Evolutionary conservation across 441 rosid species (phyloP), one percentile per base, ranked within the genome.

Genomic region (Viola pubescens): DNA sequence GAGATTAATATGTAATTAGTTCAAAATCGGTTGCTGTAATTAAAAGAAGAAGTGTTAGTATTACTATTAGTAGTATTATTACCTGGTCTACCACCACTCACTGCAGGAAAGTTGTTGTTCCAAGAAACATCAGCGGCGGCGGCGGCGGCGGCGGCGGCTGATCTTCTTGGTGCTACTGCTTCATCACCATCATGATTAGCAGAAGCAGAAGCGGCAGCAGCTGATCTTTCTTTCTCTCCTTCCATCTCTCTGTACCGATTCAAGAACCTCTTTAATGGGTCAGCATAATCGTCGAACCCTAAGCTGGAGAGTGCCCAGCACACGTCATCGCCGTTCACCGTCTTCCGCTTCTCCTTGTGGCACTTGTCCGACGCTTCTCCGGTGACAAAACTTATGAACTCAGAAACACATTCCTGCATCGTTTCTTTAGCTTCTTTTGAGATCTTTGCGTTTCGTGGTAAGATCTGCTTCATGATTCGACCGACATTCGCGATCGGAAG

Each of bases 401-500:
- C 95, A 4, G 95, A 85, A 1, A 82, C 95, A 45, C 95, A 85
- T 68, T 88, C 95, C 68, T 88, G 95, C 89, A 85, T 83, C 26
- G 91, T 88, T 65, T 83, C 89, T 67, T 85, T 88, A 0, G 86
- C 88, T 72, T 88, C 91, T 70, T 88, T 88, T 0, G 95, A 85
- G 74, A 88, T 78, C 77, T 88, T 88, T 0, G 89, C 89, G 42
- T 80, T 88, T 5, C 82, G 71, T 13, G 95, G 91, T 4, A 88
- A 82, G 48, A 79, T 82, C 72, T 85, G 86, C 79, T 88, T 88
- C 95, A 88, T 85, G 73, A 85, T 85, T 70, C 91, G 62, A 9
- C 91, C 91, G 6, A 88, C 85, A 69, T 88, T 85, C 2, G 95
- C 95, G 67, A 88, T 85, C 0, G 95, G 96, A 54, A 89, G 88